These are phyloP conservation scores for Tolypocladium guangdongense DNA, from an alignment of 2,329 filamentous ascomycete genomes.

Conservation along the genomic window DNA sequence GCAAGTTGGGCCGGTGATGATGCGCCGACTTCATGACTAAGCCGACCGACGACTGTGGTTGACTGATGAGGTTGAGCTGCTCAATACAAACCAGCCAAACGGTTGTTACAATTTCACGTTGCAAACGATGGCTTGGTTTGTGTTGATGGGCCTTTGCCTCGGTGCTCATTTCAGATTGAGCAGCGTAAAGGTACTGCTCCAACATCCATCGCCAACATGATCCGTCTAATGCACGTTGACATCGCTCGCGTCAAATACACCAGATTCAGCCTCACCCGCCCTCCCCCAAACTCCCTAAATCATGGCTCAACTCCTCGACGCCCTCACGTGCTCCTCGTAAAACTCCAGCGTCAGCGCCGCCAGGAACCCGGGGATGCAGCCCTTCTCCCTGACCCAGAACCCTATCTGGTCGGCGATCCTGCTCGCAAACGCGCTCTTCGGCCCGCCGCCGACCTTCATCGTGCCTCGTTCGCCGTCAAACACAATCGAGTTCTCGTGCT, in stretches of 20 bases:
- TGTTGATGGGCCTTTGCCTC: not conserved
- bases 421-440: conserved; percentile 72
- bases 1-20: not conserved
- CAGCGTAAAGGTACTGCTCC: not conserved
- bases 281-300: too few species aligned
- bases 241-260: not conserved
- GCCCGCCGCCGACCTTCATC: conserved; percentile 94
- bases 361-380: conserved; percentile 86
- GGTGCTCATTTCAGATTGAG: not conserved
- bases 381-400: conserved; percentile 92
- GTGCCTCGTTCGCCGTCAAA: conserved; percentile 92
- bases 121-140: not conserved
- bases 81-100: not conserved
- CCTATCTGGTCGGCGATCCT: conserved; percentile 80
- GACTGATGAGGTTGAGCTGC: not conserved
- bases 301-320: conserved; percentile 1
- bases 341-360: conserved; percentile 89
- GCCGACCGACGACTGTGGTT: not conserved
- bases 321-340: conserved; percentile 54
- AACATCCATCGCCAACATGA: not conserved
- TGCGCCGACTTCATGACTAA: not conserved
- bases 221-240: not conserved
- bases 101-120: not conserved
- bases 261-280: not conserved
- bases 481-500: conserved; percentile 64